These are phyloP conservation scores for Zoysia pacifica DNA, from an alignment of 176 grass and related monocot species.

Conservation along the genomic window DNA sequence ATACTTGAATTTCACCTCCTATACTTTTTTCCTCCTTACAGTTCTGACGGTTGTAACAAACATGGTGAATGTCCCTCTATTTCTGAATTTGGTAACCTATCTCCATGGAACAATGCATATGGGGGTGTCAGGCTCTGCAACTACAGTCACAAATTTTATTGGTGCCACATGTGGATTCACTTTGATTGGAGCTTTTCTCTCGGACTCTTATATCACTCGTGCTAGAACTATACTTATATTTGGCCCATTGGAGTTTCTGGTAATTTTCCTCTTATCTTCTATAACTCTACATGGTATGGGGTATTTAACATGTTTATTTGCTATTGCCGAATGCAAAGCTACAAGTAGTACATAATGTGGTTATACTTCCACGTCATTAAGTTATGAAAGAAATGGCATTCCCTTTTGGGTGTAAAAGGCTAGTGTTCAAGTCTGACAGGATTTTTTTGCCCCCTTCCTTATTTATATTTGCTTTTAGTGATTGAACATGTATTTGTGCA, in stretches of 20 bases:
- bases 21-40: slow-evolving; percentile 16
- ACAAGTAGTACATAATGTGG: background rate
- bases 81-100: slow-evolving; percentile 62
- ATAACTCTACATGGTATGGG: background rate
- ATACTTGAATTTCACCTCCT: slow-evolving; percentile 21
- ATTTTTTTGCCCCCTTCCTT: background rate
- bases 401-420: background rate
- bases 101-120: slow-evolving; percentile 62
- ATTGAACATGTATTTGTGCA: slow-evolving; percentile 32
- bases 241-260: slow-evolving; percentile 65
- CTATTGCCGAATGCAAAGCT: background rate
- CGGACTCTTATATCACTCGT: slow-evolving; percentile 62
- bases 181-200: slow-evolving; percentile 66
- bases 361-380: background rate
- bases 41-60: slow-evolving; percentile 39
- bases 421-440: background rate
- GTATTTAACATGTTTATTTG: background rate
- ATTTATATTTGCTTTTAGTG: background rate
- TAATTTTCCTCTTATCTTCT: slow-evolving; percentile 32
- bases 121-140: slow-evolving; percentile 53
- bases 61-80: slow-evolving; percentile 41
- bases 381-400: slow-evolving; percentile 12
- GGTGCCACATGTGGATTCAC: slow-evolving; percentile 54
- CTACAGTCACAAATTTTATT: slow-evolving; percentile 50
- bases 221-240: slow-evolving; percentile 63